Base-by-base conservation (phyloP, 192 early-diverging fungal genomes). In the Geranomyces michiganensis region DNA sequence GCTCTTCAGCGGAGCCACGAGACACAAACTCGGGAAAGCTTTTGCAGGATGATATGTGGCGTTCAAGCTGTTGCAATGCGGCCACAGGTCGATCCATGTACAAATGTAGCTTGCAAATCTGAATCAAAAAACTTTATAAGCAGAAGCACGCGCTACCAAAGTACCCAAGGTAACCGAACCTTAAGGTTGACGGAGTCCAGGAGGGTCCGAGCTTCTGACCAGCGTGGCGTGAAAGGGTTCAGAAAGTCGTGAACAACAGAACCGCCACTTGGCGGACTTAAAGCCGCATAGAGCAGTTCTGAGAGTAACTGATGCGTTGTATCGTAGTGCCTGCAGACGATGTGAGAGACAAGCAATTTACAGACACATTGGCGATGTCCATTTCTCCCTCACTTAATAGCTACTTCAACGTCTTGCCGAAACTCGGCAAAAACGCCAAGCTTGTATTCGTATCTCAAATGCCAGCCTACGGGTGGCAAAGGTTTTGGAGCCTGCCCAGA, bases 361-460 rank as follows among this genome's bases (percentile, higher is more conserved):
- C 13, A 68, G 19, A 67, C 26, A 15, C 8, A 46, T 41, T 41
- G 36, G n/a, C n/a, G n/a, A n/a, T n/a, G n/a, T n/a, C n/a, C n/a
- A n/a, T n/a, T n/a, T n/a, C n/a, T 0, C 7, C 17, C 67, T 9
- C 74, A 83, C 84, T 70, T 80, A 0, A 78, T 78, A 13, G 81
- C 80, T 21, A 64, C 65, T 17, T 87, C 85, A 49, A 84, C 66
- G 45, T 87, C 85, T 56, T 84, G 80, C 32, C 82, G 63, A 56
- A 86, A 84, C 67, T 87, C 85, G 3, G 82, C 79, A 72, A 87
- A 81, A 26, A 84, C 79, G 21, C 45, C 85, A 27, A 82, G 33
- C 65, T 95, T 95, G 59, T 82, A 92, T 60, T 95, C 92, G 69
- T 95, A 94, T 15, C 93, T 84, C 1, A 90, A 65, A 60, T 85